Conservation (phyloP, 78 protist genomes). For the Diacronema lutheri region DNA sequence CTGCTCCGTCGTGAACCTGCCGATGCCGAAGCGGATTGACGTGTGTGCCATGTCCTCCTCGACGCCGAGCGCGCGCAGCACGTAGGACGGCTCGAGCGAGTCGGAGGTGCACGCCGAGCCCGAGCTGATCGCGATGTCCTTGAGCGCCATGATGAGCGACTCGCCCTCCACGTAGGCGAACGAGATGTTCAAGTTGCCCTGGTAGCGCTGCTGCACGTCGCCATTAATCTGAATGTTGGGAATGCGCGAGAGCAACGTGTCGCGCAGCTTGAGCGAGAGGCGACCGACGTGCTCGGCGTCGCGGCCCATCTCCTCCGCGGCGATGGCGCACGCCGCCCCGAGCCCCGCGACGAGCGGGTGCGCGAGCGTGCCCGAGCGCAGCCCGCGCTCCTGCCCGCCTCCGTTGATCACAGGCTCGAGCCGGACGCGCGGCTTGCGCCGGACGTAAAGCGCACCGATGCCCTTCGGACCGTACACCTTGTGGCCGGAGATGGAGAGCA, state of each 20-base stretch:
- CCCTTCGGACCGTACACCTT: constrained; percentile 87
- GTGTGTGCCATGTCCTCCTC: constrained; percentile 94
- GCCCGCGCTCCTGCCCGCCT: constrained; percentile 96
- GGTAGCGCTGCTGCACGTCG: constrained; percentile 42
- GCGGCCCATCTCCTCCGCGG: constrained; percentile 75
- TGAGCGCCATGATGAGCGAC: constrained; percentile 87
- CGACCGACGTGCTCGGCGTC: constrained; percentile 67
- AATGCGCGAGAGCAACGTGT: constrained; percentile 49
- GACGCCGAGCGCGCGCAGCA: constrained; percentile 89
- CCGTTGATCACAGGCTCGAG: constrained; percentile 82
- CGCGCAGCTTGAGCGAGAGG: constrained; percentile 60
- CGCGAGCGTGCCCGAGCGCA: constrained; percentile 93
- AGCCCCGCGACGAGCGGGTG: constrained; percentile 85
- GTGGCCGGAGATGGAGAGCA: constrained; percentile 92
- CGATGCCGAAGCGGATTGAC: constrained; percentile 93
- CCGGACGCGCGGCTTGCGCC: constrained; percentile 82
- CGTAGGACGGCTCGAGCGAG: constrained; percentile 93
- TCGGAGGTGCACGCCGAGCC: constrained; percentile 97
- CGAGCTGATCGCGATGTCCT: constrained; percentile 80
- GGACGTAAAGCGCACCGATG: constrained; percentile 95
- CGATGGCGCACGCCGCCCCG: constrained; percentile 85
- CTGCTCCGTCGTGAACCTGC: constrained; percentile 74
- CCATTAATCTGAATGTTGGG: constrained; percentile 62
- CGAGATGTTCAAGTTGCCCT: constrained; percentile 92
- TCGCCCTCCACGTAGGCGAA: constrained; percentile 98